Evolutionary conservation across 345 rosid genomes (phyloP), one percentile per base, ranked within the genome.

Genomic region (Salix viminalis): DNA sequence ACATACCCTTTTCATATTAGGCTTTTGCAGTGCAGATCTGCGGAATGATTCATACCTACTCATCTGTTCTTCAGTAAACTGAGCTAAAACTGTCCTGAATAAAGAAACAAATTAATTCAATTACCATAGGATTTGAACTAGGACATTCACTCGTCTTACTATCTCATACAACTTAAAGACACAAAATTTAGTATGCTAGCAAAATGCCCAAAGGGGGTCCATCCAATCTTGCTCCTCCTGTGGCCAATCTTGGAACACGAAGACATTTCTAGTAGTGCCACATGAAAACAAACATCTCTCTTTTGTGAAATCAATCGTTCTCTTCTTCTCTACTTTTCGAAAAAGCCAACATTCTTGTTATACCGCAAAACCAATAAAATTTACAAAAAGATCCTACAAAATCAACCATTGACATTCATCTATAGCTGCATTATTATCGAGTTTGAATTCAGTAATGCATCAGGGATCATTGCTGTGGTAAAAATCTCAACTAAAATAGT

Each of bases 11-110:
- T 85, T 92, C 98, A 94, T 96, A 85, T 85, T 91, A 67, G 97
- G 78, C 83, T 85, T 96, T 79, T 96, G 99, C 85, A 96, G 88
- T 32, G 98, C 99, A 71, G 98, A 94, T 84, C 98, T 92, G 67
- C 98, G 84, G 42, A 92, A 96, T 21, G 98, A 96, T 83, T 96
- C 97, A 44, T 96, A 94, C 69, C 98, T 84, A 46, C 90, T 91
- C 97, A 94, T 94, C 82, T 94, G 96, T 18, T 85, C 88, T 80
- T 79, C 93, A 1, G 97, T 89, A 71, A 96, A 96, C 74, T 91
- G 97, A 64, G 95, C 90, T 74, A 94, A 84, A 74, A 94, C 90
- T 74, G 88, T 76, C 86, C 98, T 93, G 78, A 71, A 74, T 67
- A 75, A 58, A 65, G 39, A 52, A 39, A 36, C 32, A 18, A 54